phyloP scores from a whole-genome alignment of 2,329 filamentous ascomycete species.

The Erysiphe pulchra region DNA sequence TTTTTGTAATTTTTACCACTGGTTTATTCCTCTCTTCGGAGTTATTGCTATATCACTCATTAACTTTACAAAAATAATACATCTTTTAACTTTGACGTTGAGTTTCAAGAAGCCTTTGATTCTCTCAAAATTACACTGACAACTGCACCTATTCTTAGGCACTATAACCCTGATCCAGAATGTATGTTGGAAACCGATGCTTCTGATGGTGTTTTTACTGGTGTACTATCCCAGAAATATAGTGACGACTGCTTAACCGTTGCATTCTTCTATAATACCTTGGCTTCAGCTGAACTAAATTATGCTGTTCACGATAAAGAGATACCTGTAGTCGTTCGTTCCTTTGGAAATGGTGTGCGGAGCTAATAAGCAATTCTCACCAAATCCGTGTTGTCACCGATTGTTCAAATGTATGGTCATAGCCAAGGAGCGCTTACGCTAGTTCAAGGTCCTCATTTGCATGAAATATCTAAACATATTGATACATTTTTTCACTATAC shows the following conservation, averaged over 20 bases:
- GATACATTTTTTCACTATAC: too few species aligned
- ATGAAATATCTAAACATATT: too few species aligned
- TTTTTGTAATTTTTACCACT: not conserved
- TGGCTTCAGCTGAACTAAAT: not conserved
- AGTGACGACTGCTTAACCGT: not conserved
- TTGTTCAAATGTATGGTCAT: too few species aligned
- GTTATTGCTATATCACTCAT: not conserved
- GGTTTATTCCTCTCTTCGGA: not conserved
- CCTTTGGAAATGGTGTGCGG: not conserved
- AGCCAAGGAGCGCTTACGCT: too few species aligned
- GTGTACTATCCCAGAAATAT: not conserved
- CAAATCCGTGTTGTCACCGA: not conserved
- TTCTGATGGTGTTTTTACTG: not conserved
- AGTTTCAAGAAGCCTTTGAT: not conserved
- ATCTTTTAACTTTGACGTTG: not conserved
- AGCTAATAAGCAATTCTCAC: not conserved
- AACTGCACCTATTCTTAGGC: not conserved
- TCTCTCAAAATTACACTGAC: not conserved
- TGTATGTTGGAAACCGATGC: not conserved
- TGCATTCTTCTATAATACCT: not conserved
- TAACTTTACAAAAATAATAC: not conserved
- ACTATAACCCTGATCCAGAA: not conserved
- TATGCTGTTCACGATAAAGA: not conserved
- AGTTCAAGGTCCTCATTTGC: too few species aligned
- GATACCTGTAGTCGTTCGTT: not conserved